Base-by-base conservation (phyloP, 805 yeast species). In the Yueomyces sinensis region DNA sequence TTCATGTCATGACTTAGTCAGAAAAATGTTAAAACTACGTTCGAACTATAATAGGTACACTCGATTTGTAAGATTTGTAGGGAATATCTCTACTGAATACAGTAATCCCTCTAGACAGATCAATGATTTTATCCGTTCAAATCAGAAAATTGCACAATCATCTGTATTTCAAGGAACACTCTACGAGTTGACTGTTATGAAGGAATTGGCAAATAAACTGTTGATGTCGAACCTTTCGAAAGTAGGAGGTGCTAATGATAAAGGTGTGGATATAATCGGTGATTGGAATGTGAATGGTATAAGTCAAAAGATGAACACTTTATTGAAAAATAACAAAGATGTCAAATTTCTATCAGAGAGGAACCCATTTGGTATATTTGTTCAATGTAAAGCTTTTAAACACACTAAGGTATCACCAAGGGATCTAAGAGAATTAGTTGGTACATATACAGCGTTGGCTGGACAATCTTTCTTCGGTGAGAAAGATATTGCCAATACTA, bases 181-280 rank as follows among this genome's bases (percentile, higher is more conserved):
- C 4, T 57, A 57, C 37, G 61, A 57, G 32, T 45, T 47, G 33
- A 48, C 53, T 1, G 58, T 52, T 2, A 46, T 49, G 41, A 43
- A 56, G 33, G 60, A 57, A 30, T 36, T 57, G 17, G 31, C 37
- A 6, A 37, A 40, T 5, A 57, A 57, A 37, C 37, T 57, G 11
- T 33, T 41, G 11, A 41, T 54, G 49, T 35, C 35, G 15, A 31
- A 44, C 5, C 31, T 50, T 6, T 33, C 37, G 22, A 46, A 47
- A 27, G 42, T 52, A 2, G 61, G 62, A 9, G 61, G 60, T 11
- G 47, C 55, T 4, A 45, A 51, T 38, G 62, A 57, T 38, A 49
- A 44, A 7, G 62, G 62, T 4, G 46, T 56, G 5, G 62, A 57
- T 41, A 45, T 57, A 2, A 40, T 37, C 11, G 59, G 57, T 1